Evolutionary conservation across 129 eudicot genomes (phyloP).

Genomic region (Calendula officinalis): DNA sequence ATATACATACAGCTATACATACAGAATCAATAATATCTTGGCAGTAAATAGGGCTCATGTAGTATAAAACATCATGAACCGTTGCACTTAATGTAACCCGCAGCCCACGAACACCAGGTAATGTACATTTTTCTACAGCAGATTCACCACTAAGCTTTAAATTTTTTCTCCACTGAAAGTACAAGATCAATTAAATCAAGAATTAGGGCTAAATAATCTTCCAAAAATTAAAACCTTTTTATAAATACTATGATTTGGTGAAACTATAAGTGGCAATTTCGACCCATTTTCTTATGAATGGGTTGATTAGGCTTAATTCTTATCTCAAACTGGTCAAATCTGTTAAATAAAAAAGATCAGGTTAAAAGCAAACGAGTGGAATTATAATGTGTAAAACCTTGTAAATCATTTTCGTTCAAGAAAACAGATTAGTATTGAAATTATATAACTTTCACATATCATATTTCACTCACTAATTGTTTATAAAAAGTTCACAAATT

Average conservation of each 20-base stretch:
- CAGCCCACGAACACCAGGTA: slow-evolving; percentile 85
- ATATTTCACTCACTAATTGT: background rate
- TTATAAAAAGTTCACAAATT: too few species aligned
- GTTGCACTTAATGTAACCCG: slow-evolving; percentile 92
- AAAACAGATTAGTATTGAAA: background rate
- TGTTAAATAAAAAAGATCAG: background rate
- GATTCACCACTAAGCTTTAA: slow-evolving; percentile 90
- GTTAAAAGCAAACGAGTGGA: background rate
- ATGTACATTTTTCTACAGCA: slow-evolving; percentile 83
- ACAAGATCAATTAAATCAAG: slow-evolving; percentile 15
- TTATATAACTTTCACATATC: background rate
- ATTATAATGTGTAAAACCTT: background rate
- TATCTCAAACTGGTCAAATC: background rate
- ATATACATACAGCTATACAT: slow-evolving; percentile 5
- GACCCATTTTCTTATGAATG: background rate
- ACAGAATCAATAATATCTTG: slow-evolving; percentile 96
- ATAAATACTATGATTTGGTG: background rate
- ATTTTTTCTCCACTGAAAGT: slow-evolving; percentile 86
- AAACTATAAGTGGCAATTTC: background rate
- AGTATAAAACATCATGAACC: slow-evolving; percentile 92
- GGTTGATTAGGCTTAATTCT: background rate
- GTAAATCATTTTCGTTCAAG: background rate
- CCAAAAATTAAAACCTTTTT: slow-evolving; percentile 9
- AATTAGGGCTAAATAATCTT: background rate
- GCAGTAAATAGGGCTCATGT: slow-evolving; percentile 99